Evolutionary conservation across 2,329 filamentous ascomycete genomes (phyloP), one percentile per base, ranked within the genome.

Genomic region (Trichoderma sp.): DNA sequence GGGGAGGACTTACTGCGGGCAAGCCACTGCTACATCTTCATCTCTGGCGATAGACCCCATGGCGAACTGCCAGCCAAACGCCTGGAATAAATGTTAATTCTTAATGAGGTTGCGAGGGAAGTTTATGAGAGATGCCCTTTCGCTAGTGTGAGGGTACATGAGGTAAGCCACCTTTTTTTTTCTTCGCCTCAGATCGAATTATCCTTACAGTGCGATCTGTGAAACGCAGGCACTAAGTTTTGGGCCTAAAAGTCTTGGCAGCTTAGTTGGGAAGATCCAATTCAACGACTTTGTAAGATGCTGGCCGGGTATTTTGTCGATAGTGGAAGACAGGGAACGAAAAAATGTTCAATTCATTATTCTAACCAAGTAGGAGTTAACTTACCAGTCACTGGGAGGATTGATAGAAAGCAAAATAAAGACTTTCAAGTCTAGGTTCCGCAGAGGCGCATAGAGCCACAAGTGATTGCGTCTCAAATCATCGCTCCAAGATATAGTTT

Each of bases 21-120:
- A 46, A 30, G 58, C 49, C 21, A 32, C 14, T 14, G 13, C 14
- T 30, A 24, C 11, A n/a, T 66, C 37, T 49, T 63, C 66, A 21
- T 63, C 34, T 37, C 39, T 63, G 26, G 2, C 32, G 13, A 63
- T 56, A 13, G 66, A 68, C 1, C 66, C 66, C 66, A 68, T 68
- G 58, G 7, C 37, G 66, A 26, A 43, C 59, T 49, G 26, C 26
- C 10, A 43, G 46, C 39, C 18, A 43, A 43, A 43, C 6, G n/a
- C 13, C 2, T 51, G n/a, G 18, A 34, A 18, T 34, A 3, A 32
- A 14, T 18, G n/a, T 11, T 51, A 24, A 24, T 13, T 49, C 51
- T 26, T 3, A 16, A 43, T 55, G 51, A 32, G 37, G 30, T 46
- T 43, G 21, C 30, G 39, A 32, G 2, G 13, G 18, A 46, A 26